Evolutionary conservation across 2,329 filamentous ascomycete species (phyloP).

Genomic region (Cladorrhinum sp.): DNA sequence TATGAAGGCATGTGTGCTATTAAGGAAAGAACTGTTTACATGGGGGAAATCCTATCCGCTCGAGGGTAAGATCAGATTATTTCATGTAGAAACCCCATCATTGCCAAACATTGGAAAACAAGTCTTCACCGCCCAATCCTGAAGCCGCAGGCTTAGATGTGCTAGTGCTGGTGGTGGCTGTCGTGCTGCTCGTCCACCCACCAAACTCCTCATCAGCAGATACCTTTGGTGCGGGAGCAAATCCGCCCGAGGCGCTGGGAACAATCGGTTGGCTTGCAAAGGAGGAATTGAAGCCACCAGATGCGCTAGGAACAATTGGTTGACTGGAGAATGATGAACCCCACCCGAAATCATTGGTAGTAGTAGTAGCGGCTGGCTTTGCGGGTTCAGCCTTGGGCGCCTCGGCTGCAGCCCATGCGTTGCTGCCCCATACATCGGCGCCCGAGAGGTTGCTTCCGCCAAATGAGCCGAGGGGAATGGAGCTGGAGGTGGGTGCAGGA

Average conservation of each 20-base stretch:
- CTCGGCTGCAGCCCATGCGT: slow-evolving; percentile 70
- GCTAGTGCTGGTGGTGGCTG: slow-evolving; percentile 41
- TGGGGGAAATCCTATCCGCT: neutral
- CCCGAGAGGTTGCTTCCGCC: slow-evolving; percentile 37
- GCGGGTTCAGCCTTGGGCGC: slow-evolving; percentile 39
- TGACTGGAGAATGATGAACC: slow-evolving; percentile 51
- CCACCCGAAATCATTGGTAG: slow-evolving; percentile 62
- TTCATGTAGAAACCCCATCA: slow-evolving; percentile 37
- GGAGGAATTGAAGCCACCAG: slow-evolving; percentile 58
- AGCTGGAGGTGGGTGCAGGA: slow-evolving; percentile 37
- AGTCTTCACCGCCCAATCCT: slow-evolving; percentile 70
- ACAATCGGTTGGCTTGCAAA: slow-evolving; percentile 60
- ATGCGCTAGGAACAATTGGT: slow-evolving; percentile 59
- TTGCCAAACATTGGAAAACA: slow-evolving; percentile 96
- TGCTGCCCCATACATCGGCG: slow-evolving; percentile 79
- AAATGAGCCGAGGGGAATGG: slow-evolving; percentile 38
- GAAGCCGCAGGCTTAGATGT: slow-evolving; percentile 51
- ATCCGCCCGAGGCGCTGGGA: slow-evolving; percentile 61
- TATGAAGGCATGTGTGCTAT: neutral
- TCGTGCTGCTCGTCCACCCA: slow-evolving; percentile 78
- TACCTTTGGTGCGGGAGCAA: slow-evolving; percentile 64
- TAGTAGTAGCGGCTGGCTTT: slow-evolving; percentile 29
- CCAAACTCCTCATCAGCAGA: slow-evolving; percentile 93
- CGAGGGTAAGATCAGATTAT: neutral
- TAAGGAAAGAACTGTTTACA: neutral